A percentile compares a stretch with the other conserved stretches of the same genome.
Conservation (phyloP, 2,329 filamentous ascomycete species). For the Myriosclerotinia curreyana region DNA sequence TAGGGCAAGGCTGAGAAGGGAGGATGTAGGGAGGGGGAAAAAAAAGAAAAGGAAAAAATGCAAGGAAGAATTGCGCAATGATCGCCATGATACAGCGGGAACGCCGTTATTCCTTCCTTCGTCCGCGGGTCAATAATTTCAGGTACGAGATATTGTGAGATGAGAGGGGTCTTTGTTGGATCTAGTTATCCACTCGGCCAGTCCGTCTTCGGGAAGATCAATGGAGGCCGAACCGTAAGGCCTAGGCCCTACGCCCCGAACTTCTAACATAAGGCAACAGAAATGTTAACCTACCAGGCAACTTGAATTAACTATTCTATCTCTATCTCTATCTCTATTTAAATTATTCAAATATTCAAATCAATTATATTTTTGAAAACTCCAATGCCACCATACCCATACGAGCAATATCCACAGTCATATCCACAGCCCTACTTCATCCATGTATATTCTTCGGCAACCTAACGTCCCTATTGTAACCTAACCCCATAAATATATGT, state of each 20-base stretch:
- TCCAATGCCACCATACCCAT: slow-evolving; percentile 6
- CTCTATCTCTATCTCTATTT: not conserved
- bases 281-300: not conserved
- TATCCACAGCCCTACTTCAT: not conserved
- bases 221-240: not conserved
- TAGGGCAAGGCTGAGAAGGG: not conserved
- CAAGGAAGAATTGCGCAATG: slow-evolving; percentile 20
- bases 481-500: slow-evolving; percentile 13
- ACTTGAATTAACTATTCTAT: not conserved
- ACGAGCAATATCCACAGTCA: slow-evolving; percentile 3
- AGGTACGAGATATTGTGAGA: slow-evolving; percentile 3
- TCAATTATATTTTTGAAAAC: not conserved
- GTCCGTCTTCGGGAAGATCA: not conserved
- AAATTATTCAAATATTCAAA: not conserved
- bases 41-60: not conserved
- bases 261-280: not conserved
- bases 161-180: not conserved
- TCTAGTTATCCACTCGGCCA: too few species aligned
- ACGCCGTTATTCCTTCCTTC: slow-evolving; percentile 1
- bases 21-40: not conserved
- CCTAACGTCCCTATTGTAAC: slow-evolving; percentile 4
- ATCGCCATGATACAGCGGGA: not conserved
- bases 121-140: not conserved
- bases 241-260: not conserved
- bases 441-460: slow-evolving; percentile 4